Percentiles rank a stretch among this genome's conserved stretches.
phyloP scores from a whole-genome alignment of 768 basidiomycete genomes.

The Clitopilus hobsonii region DNA sequence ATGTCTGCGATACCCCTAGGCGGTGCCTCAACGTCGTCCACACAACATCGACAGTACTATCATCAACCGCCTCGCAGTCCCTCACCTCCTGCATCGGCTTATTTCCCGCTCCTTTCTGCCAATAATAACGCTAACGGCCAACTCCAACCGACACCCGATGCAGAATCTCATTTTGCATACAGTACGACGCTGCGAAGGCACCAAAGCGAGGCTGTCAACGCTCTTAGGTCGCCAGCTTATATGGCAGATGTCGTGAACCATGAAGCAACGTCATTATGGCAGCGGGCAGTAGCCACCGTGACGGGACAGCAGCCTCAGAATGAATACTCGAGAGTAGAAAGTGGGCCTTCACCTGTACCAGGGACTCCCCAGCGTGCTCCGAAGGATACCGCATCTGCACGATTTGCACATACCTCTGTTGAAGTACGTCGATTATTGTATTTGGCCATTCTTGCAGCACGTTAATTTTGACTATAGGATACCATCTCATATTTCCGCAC shows the following conservation, averaged over 20 bases:
- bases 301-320: slow-evolving; percentile 20
- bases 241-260: slow-evolving; percentile 45
- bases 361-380: slow-evolving; percentile 22
- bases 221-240: slow-evolving; percentile 40
- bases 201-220: slow-evolving; percentile 36
- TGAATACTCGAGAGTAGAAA: slow-evolving; percentile 23
- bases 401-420: slow-evolving; percentile 61
- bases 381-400: slow-evolving; percentile 55
- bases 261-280: slow-evolving; percentile 49
- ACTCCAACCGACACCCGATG: slow-evolving; percentile 57
- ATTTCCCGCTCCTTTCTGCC: slow-evolving; percentile 59
- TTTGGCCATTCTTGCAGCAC: slow-evolving; percentile 1
- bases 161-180: slow-evolving; percentile 74
- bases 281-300: slow-evolving; percentile 37
- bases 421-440: slow-evolving; percentile 40
- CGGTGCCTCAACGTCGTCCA: slow-evolving; percentile 31
- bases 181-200: slow-evolving; percentile 78
- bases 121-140: slow-evolving; percentile 39
- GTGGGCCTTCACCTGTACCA: slow-evolving; percentile 26
- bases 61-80: slow-evolving; percentile 26
- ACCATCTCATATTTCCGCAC: slow-evolving; percentile 70
- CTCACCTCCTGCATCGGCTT: slow-evolving; percentile 79
- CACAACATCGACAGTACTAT: slow-evolving; percentile 23
- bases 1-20: slow-evolving; percentile 26
- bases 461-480: too few relatives aligned